Evolutionary conservation across 2,329 filamentous ascomycete genomes (phyloP), one percentile per base, ranked within the genome.

Genomic region (Trichothecium sympodiale): DNA sequence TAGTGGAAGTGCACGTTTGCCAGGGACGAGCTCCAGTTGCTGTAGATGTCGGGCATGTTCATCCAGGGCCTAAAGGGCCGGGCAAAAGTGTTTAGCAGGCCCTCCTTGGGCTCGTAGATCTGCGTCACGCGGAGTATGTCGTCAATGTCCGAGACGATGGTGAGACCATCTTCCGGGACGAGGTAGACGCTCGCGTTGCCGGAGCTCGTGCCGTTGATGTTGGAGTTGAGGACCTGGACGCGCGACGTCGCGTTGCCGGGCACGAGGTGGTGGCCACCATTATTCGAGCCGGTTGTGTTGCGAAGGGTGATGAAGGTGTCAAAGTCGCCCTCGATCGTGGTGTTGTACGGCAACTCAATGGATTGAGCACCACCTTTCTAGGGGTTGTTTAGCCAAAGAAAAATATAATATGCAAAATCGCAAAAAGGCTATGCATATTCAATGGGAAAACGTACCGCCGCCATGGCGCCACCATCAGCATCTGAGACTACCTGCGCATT

Each of bases 61-160:
- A 80, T 65, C 83, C 83, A 88, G 0, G 73, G 66, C 0, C 65
- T 69, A 52, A 83, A 88, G 0, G 78, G 65, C 4, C 74, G 69
- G 0, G 82, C 82, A 48, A 88, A 87, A 0, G 80, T 78, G 59
- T 88, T 88, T 9, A 87, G 62, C 0, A 88, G 62, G 5, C 83
- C 83, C 50, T 87, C 71, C 43, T 77, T 74, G 0, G 83, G 83
- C 33, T 82, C 57, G 53, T 84, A 88, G 51, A 88, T 88, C 56
- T 85, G 83, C 38, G 83, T 88, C 2, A 87, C 61, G n/a, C 83
- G 76, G 1, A 87, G 69, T 39, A 86, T 85, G 49, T 88, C 83
- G 45, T 87, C 83, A 41, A 88, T 83, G 48, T 88, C 83, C 2
- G 77, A 83, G 45, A 88, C 62, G 41, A 88, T 66, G 1, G 83